A percentile compares a stretch with the other conserved stretches of the same genome.
Evolutionary conservation across 371 early-diverging fungal species (phyloP).

Genomic region (Syncephalastrum racemosum): DNA sequence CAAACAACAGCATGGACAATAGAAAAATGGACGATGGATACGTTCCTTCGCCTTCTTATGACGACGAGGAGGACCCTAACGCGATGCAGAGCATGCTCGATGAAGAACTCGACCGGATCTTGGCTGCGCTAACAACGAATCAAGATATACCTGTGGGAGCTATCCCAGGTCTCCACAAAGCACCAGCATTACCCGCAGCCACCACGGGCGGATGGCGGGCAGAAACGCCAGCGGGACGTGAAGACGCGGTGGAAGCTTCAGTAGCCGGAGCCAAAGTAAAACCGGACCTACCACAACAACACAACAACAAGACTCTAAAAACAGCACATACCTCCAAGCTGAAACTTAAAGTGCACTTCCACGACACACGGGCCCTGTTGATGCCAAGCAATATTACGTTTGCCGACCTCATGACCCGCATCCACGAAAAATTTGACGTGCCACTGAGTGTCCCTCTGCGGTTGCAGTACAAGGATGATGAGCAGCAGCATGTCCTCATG

Average conservation of each 20-base stretch:
- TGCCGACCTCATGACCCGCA: constrained; percentile 18
- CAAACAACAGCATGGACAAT: no score
- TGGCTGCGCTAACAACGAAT: no score
- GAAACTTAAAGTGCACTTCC: constrained; percentile 23
- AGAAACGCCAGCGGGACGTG: constrained; percentile 13
- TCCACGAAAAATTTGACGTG: constrained; percentile 22
- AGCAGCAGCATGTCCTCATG: constrained; percentile 83
- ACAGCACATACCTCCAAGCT: constrained; percentile 48
- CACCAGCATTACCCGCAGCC: constrained; percentile 22
- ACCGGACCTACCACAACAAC: constrained; percentile 20
- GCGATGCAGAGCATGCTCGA: no score
- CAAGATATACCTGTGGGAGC: no score
- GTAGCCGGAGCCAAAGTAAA: constrained; percentile 12
- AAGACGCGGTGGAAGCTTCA: constrained; percentile 12
- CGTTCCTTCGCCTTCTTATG: no score
- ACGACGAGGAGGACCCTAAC: no score
- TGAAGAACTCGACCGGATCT: no score
- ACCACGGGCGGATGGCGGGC: constrained; percentile 21
- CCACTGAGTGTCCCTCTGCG: constrained; percentile 47
- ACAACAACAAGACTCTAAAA: constrained; percentile 12
- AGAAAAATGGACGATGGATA: no score
- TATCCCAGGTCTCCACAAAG: constrained; percentile 19
- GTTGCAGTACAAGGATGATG: constrained; percentile 84
- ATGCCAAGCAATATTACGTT: constrained; percentile 17
- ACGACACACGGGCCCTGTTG: constrained; percentile 16